Evolutionary conservation across 345 rosid genomes (phyloP).

Genomic region (Arabidopsis thaliana): TAIR10.1 NC_003074.8:7033001-7033500

Average conservation of each 20-base stretch:
- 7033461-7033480: slow-evolving; percentile 76
- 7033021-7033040: not conserved
- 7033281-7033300: slow-evolving; percentile 16
- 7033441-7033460: slow-evolving; percentile 82
- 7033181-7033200: slow-evolving; percentile 89
- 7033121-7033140: slow-evolving; percentile 21
- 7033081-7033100: not conserved
- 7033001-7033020: not conserved
- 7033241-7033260: slow-evolving; percentile 42
- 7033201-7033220: slow-evolving; percentile 89
- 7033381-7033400: slow-evolving; percentile 81
- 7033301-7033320: slow-evolving; percentile 35
- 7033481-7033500: slow-evolving; percentile 8
- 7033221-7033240: slow-evolving; percentile 46
- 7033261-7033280: not conserved
- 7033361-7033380: slow-evolving; percentile 88
- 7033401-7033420: slow-evolving; percentile 68
- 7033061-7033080: not conserved
- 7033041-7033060: slow-evolving; percentile 8
- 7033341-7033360: slow-evolving; percentile 91
- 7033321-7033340: slow-evolving; percentile 81
- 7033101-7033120: slow-evolving; percentile 23
- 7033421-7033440: slow-evolving; percentile 68
- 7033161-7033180: slow-evolving; percentile 96
- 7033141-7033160: slow-evolving; percentile 68